Conservation (phyloP, 2,329 filamentous ascomycete species). For the Didymellaceae sp. region DNA sequence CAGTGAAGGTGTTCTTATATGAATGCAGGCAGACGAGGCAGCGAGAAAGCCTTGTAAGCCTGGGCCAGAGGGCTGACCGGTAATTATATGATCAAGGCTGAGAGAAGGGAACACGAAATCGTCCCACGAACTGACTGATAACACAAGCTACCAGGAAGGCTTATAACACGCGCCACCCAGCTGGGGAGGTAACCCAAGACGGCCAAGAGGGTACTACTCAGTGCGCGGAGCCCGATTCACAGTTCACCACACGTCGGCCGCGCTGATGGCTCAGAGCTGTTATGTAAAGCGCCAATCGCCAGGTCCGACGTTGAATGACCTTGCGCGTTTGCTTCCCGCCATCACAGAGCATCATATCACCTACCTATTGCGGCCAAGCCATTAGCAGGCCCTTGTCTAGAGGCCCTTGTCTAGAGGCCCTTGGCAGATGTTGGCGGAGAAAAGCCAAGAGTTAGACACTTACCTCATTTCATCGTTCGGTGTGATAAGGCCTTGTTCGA, state of each 20-base stretch:
- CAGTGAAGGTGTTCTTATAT: slow-evolving; percentile 20
- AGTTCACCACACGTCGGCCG: slow-evolving; percentile 14
- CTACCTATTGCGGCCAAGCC: slow-evolving; percentile 27
- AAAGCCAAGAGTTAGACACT: slow-evolving; percentile 20
- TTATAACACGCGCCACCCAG: slow-evolving; percentile 20
- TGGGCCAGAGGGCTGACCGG: slow-evolving; percentile 23
- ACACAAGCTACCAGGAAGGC: slow-evolving; percentile 26
- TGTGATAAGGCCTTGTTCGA: slow-evolving; percentile 20
- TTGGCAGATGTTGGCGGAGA: slow-evolving; percentile 27
- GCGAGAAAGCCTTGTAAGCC: slow-evolving; percentile 27
- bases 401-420: slow-evolving; percentile 21
- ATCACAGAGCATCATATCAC: slow-evolving; percentile 21
- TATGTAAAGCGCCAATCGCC: slow-evolving; percentile 31
- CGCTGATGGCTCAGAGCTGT: slow-evolving; percentile 18
- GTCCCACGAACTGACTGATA: slow-evolving; percentile 20
- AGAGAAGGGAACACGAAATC: slow-evolving; percentile 12
- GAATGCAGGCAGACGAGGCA: slow-evolving; percentile 22
- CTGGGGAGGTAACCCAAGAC: slow-evolving; percentile 29
- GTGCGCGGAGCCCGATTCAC: slow-evolving; percentile 18
- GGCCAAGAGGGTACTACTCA: slow-evolving; percentile 26
- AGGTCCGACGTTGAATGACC: slow-evolving; percentile 22
- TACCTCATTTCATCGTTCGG: slow-evolving; percentile 18
- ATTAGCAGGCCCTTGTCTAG: slow-evolving; percentile 20
- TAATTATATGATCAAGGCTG: slow-evolving; percentile 27
- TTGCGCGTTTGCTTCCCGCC: slow-evolving; percentile 20